Conservation (phyloP, 306 rosid species). For the Trichosanthes truncata region DNA sequence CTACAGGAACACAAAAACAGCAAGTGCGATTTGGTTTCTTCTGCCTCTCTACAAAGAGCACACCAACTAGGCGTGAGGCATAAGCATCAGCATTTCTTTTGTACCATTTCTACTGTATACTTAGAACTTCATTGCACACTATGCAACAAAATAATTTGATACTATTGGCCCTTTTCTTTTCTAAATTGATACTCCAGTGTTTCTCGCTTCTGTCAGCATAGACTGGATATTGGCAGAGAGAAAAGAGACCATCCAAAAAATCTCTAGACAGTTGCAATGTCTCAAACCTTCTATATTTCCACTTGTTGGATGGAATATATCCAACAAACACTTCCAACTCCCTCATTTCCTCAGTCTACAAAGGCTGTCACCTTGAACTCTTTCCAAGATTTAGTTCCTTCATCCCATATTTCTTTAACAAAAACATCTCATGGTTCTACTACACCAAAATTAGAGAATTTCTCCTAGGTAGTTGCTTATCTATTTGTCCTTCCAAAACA, state of each 20-base stretch:
- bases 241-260: not conserved
- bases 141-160: not conserved
- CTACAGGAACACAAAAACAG: not conserved
- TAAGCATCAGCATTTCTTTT: not conserved
- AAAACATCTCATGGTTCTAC: not conserved
- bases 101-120: not conserved
- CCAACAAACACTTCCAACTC: not conserved
- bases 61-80: not conserved
- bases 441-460: not conserved
- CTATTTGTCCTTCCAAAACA: not conserved
- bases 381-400: not conserved
- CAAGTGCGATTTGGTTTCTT: no score
- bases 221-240: not conserved
- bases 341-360: not conserved
- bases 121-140: not conserved
- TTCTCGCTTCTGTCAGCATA: not conserved
- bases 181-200: not conserved
- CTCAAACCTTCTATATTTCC: not conserved
- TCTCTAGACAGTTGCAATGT: not conserved
- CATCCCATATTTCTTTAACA: not conserved
- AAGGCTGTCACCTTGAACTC: not conserved
- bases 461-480: not conserved
- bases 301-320: not conserved
- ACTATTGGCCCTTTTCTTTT: not conserved
- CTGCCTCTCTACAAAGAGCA: not conserved